Evolutionary conservation across 2,329 filamentous ascomycete species (phyloP), one percentile per base, ranked within the genome.

Genomic region (Exserohilum rostratum): DNA sequence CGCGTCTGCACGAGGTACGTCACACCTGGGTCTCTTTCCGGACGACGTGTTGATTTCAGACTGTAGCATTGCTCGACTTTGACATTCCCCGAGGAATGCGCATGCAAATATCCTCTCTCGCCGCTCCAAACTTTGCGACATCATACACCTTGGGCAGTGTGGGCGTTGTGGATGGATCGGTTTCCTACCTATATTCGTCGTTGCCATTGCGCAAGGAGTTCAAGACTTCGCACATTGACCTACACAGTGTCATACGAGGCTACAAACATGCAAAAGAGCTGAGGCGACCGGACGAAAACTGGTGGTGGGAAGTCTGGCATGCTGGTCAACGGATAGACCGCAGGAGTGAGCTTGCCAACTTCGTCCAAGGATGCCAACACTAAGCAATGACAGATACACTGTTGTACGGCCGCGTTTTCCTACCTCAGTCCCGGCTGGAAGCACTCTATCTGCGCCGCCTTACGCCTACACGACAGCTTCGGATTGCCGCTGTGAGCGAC

Each of bases 171-270:
- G 93, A 98, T 78, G 95, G 95, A 73, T 96, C 92, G n/a, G 85
- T 99, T 53, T 96, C 93, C 12, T 99, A 98, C 77, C 85, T 99
- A 49, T 98, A 96, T 80, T 96, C 92, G 44, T 96, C 91, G 2
- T 82, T 95, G 7, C 87, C 91, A 11, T 83, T 98, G 52, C 79
- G 82, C 34, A 81, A 87, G 17, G 77, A 78, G 60, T 91, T 82
- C 75, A 85, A 86, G 75, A 96, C 91, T 65, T 87, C 88, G 43
- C 80, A 84, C 18, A 88, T 97, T 33, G 87, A 91, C 12, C 80
- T 99, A 9, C 88, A 88, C 29, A 84, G 88, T 62, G 83, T 97
- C 18, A 85, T 96, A 45, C 86, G 86, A 51, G 92, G 93, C 1
- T 98, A 97, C 74, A 85, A 89, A 53, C 89, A 92, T 63, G 81